Conservation (phyloP, 2,329 filamentous ascomycete genomes). For the Cladosporium colombiae region DNA sequence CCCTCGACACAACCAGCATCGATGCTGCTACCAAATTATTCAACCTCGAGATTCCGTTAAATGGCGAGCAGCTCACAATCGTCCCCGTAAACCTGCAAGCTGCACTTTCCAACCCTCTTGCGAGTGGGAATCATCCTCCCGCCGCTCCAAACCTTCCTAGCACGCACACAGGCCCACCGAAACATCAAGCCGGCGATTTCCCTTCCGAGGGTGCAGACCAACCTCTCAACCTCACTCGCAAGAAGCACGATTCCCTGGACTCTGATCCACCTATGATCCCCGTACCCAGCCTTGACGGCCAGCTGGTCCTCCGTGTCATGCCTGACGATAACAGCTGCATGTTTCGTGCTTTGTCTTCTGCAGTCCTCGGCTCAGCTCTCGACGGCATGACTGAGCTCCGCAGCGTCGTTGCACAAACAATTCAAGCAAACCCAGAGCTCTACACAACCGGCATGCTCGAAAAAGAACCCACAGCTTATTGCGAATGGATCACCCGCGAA, state of each 20-base stretch:
- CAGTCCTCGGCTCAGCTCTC: constrained; percentile 65
- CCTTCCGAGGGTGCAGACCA: constrained; percentile 24
- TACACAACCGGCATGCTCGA: constrained; percentile 80
- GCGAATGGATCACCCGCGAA: constrained; percentile 74
- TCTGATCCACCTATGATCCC: constrained; percentile 64
- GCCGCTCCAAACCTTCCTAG: constrained; percentile 29
- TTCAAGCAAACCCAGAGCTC: constrained; percentile 68
- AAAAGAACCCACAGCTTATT: constrained; percentile 70
- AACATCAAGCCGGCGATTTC: constrained; percentile 32
- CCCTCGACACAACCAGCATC: constrained; percentile 61
- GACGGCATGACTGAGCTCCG: constrained; percentile 72
- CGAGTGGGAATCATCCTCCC: constrained; percentile 25
- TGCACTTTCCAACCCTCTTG: constrained; percentile 37
- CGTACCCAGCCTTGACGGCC: constrained; percentile 57
- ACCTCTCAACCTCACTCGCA: constrained; percentile 42
- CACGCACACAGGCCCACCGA: constrained; percentile 27
- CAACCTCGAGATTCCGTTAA: constrained; percentile 61
- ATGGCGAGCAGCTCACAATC: constrained; percentile 70
- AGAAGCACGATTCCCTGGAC: constrained; percentile 47
- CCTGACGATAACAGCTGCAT: constrained; percentile 95
- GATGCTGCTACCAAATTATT: constrained; percentile 52
- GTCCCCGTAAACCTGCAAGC: constrained; percentile 47
- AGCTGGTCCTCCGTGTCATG: constrained; percentile 82
- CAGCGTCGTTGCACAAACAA: constrained; percentile 74
- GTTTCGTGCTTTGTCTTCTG: constrained; percentile 83